These are phyloP conservation scores for Ananas comosus DNA, from an alignment of 176 grass and related monocot genomes.

Conservation along the genomic window DNA sequence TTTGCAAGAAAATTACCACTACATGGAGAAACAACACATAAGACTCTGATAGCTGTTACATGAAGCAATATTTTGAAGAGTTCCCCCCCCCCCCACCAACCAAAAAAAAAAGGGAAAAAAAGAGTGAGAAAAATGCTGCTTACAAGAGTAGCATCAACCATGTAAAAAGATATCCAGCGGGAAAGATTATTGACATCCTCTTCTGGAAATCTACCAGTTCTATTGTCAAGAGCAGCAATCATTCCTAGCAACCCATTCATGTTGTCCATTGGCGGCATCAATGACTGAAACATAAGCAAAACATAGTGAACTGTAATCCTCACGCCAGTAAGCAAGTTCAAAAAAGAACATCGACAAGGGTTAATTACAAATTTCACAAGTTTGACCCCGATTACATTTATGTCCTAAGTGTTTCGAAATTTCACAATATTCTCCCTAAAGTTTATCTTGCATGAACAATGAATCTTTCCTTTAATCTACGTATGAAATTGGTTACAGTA, in stretches of 20 bases:
- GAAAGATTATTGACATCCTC: slow-evolving; percentile 37
- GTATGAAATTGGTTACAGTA: too few species aligned
- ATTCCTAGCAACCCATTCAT: slow-evolving; percentile 59
- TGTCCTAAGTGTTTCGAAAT: too few species aligned
- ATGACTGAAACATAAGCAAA: slow-evolving; percentile 20
- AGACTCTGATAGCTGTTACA: too few species aligned
- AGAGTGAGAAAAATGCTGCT: slow-evolving; percentile 21
- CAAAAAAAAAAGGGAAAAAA: slow-evolving; percentile 5
- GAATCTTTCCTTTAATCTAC: too few species aligned
- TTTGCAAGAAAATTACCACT: slow-evolving; percentile 7
- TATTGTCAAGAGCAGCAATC: slow-evolving; percentile 57
- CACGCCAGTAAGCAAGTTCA: too few species aligned
- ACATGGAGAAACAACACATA: not conserved
- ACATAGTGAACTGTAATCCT: not conserved
- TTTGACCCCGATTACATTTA: too few species aligned
- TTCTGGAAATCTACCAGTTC: slow-evolving; percentile 46
- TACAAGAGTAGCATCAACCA: slow-evolving; percentile 66
- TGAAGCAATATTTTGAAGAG: not conserved
- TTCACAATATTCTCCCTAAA: too few species aligned
- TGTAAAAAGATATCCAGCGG: slow-evolving; percentile 48
- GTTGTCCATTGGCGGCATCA: slow-evolving; percentile 44
- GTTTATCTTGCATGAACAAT: too few species aligned
- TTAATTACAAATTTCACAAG: not conserved
- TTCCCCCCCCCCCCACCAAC: too few species aligned
- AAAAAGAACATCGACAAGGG: too few species aligned